Conservation (phyloP, 257 asterid species). For the Plectranthus barbatus region DNA sequence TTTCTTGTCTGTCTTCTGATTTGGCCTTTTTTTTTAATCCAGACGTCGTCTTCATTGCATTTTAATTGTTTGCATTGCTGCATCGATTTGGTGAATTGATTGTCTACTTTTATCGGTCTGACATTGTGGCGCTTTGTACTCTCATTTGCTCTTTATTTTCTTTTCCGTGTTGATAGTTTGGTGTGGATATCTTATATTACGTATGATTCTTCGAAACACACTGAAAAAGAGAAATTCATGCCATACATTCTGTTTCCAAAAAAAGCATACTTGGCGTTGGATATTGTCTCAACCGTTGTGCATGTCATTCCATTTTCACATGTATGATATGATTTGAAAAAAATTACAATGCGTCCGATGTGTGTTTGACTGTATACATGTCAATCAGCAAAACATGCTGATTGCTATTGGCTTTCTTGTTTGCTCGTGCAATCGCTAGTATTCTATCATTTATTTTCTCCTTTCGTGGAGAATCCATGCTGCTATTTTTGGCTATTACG, state of each 20-base stretch:
- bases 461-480: background rate
- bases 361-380: background rate
- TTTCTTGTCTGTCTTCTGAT: background rate
- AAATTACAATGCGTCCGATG: background rate
- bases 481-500: background rate
- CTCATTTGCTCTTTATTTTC: background rate
- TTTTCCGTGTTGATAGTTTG: background rate
- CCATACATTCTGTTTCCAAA: background rate
- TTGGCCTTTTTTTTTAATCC: background rate
- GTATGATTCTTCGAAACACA: background rate
- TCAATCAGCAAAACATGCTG: background rate
- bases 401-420: background rate
- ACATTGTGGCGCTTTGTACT: background rate
- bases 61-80: background rate
- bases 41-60: background rate
- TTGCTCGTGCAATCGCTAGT: background rate
- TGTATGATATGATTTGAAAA: background rate
- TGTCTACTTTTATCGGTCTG: background rate
- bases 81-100: conserved; percentile 5
- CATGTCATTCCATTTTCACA: background rate
- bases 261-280: background rate
- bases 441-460: background rate
- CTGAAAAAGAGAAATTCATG: background rate
- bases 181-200: background rate
- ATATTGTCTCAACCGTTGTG: background rate